Conservation (phyloP, 2,329 filamentous ascomycete genomes). For the Cyphellophora attinorum region DNA sequence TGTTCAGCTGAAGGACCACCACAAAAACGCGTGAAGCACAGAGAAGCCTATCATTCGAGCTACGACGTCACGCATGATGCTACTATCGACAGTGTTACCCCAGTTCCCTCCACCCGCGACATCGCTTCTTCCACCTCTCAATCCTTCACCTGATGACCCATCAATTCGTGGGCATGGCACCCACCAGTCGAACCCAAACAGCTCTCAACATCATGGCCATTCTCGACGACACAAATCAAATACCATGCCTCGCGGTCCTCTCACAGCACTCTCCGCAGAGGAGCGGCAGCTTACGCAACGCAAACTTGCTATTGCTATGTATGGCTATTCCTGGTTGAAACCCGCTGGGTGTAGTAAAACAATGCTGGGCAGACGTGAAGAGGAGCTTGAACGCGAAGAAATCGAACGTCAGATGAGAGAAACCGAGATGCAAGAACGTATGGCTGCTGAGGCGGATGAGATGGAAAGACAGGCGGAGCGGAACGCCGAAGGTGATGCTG, state of each 20-base stretch:
- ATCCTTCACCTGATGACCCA: not conserved
- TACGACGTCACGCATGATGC: slow-evolving; percentile 5
- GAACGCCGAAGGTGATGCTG: slow-evolving; percentile 23
- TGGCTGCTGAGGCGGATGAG: slow-evolving; percentile 20
- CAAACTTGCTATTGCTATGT: slow-evolving; percentile 72
- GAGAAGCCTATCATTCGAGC: not conserved
- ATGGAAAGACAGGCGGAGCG: slow-evolving; percentile 31
- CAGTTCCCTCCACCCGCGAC: slow-evolving; percentile 13
- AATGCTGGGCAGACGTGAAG: slow-evolving; percentile 79
- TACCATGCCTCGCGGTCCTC: slow-evolving; percentile 35
- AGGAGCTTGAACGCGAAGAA: slow-evolving; percentile 79
- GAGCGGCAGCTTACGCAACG: slow-evolving; percentile 69
- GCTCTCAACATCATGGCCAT: slow-evolving; percentile 8
- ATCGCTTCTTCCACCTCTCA: slow-evolving; percentile 14
- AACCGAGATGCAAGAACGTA: slow-evolving; percentile 54
- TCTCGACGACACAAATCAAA: slow-evolving; percentile 13
- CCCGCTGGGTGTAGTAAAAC: slow-evolving; percentile 85
- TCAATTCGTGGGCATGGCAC: not conserved
- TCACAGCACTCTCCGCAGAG: slow-evolving; percentile 63
- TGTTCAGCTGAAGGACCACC: too few relatives aligned
- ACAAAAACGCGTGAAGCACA: too few relatives aligned
- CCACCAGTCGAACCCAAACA: slow-evolving; percentile 1
- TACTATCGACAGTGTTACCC: slow-evolving; percentile 11
- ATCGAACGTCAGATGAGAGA: slow-evolving; percentile 68
- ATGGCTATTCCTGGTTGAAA: slow-evolving; percentile 81